These are phyloP conservation scores for Rauvolfia tetraphylla DNA, from an alignment of 257 asterid species.

Conservation along the genomic window DNA sequence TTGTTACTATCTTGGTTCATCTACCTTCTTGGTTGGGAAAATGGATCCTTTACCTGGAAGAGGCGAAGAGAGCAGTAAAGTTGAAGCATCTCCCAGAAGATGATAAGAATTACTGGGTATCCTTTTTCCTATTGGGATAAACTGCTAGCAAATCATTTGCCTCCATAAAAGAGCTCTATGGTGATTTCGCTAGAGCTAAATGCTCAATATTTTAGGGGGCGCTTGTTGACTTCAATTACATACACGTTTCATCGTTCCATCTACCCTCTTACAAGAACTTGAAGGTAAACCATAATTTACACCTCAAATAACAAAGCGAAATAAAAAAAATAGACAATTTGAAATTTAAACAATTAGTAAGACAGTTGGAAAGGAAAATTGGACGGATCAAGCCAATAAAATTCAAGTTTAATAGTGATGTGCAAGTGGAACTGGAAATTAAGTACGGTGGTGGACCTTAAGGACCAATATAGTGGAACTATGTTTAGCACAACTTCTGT, in stretches of 20 bases:
- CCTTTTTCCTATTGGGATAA: too few relatives aligned
- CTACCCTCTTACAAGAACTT: neutral
- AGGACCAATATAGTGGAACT: slow-evolving; percentile 3
- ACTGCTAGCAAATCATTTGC: neutral
- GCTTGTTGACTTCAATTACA: neutral
- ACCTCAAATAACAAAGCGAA: neutral
- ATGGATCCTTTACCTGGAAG: neutral
- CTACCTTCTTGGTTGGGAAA: neutral
- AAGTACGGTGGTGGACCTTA: slow-evolving; percentile 18
- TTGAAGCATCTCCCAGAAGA: too few relatives aligned
- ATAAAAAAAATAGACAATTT: neutral
- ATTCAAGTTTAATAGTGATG: slow-evolving; percentile 11
- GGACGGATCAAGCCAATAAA: slow-evolving; percentile 4
- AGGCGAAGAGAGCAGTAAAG: neutral
- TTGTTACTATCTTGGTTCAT: too few relatives aligned
- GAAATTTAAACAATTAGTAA: neutral
- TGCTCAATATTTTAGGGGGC: neutral
- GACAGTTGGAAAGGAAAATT: slow-evolving; percentile 6
- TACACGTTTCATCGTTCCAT: neutral
- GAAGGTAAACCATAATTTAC: neutral
- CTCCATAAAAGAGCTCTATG: neutral
- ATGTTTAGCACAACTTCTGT: slow-evolving; percentile 1
- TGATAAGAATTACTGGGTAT: too few relatives aligned
- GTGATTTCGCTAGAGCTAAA: neutral
- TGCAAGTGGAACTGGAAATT: slow-evolving; percentile 4